Evolutionary conservation across 2,329 filamentous ascomycete species (phyloP).

Genomic region (Colletotrichum siamense): DNA sequence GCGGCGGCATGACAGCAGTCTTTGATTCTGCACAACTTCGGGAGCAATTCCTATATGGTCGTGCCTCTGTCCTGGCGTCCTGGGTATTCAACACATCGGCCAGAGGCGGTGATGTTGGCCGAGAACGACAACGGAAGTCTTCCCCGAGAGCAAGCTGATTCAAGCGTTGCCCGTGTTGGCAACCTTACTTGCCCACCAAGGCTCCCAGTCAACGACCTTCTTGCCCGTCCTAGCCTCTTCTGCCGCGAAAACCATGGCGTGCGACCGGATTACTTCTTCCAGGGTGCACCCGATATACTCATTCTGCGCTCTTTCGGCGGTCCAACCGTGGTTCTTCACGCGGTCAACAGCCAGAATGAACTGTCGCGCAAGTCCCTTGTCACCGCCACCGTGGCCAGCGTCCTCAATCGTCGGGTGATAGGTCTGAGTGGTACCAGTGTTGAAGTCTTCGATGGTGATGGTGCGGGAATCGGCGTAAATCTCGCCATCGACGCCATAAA

Average conservation of each 20-base stretch:
- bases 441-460: constrained; percentile 73
- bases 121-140: background rate
- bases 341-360: constrained; percentile 84
- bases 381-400: constrained; percentile 20
- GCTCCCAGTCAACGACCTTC: constrained; percentile 75
- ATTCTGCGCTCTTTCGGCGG: constrained; percentile 73
- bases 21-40: background rate
- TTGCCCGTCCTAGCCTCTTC: constrained; percentile 79
- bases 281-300: constrained; percentile 81
- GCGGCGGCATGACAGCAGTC: background rate
- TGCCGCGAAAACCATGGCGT: constrained; percentile 92
- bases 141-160: background rate
- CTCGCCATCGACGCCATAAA: constrained; percentile 89
- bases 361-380: constrained; percentile 70
- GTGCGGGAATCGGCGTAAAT: constrained; percentile 81
- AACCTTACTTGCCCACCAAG: constrained; percentile 70
- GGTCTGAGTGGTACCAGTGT: constrained; percentile 13
- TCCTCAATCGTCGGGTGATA: constrained; percentile 22
- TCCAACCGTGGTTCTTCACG: constrained; percentile 74
- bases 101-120: background rate
- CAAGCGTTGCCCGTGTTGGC: constrained; percentile 12
- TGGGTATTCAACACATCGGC: background rate
- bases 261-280: constrained; percentile 87
- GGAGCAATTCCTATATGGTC: background rate
- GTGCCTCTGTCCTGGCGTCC: background rate